Percentiles rank a stretch among this genome's conserved stretches.
These are phyloP conservation scores for Phycomyces blakesleeanus DNA, from an alignment of 192 early-diverging fungal genomes.

Conservation along the genomic window DNA sequence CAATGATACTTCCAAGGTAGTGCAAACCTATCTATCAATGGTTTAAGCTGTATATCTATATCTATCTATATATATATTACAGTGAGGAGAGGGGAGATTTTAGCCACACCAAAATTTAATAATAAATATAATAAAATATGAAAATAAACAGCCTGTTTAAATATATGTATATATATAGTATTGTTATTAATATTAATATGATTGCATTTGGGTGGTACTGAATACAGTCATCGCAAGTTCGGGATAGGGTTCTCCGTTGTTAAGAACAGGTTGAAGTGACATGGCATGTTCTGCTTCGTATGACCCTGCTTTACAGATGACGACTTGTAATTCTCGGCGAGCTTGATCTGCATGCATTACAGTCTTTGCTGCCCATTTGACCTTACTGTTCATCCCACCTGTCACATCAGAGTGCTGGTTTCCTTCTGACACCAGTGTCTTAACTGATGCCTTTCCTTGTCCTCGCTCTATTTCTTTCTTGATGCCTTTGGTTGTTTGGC, in stretches of 20 bases:
- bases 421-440: too few species aligned
- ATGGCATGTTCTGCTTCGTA: constrained; percentile 11
- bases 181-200: too few species aligned
- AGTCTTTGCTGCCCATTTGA: constrained; percentile 27
- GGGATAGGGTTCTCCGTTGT: neutral
- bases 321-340: neutral
- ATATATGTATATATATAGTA: too few species aligned
- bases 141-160: neutral
- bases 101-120: too few species aligned
- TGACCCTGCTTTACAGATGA: constrained; percentile 21
- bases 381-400: constrained; percentile 35
- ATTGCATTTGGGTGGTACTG: too few species aligned
- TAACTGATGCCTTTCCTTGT: too few species aligned
- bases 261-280: constrained; percentile 1
- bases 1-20: constrained; percentile 5
- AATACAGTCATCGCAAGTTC: constrained; percentile 12
- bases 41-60: too few species aligned
- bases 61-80: too few species aligned
- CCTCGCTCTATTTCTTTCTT: too few species aligned
- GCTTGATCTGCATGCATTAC: neutral
- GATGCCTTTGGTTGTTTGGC: neutral
- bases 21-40: constrained; percentile 66
- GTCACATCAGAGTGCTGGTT: constrained; percentile 33
- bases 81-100: constrained; percentile 31
- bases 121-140: too few species aligned